Evolutionary conservation across 1,139 yeast genomes (phyloP), one percentile per base, ranked within the genome.

Genomic region (Hansenula anomala): DNA sequence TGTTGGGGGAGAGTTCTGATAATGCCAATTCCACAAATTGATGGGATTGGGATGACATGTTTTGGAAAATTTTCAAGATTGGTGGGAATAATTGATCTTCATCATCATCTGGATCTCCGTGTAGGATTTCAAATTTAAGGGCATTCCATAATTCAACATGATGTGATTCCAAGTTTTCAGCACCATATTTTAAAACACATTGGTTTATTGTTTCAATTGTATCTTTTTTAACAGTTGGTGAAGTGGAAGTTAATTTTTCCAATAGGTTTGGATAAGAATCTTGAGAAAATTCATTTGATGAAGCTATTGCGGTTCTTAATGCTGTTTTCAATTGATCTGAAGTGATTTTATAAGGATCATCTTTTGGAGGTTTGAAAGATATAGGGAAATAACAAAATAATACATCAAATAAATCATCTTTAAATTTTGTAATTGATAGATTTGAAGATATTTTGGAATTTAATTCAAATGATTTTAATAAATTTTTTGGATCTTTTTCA

Each of bases 341-440:
- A 0, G 95, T 78, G 45, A 89, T 86, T 44, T 81, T 79, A 58
- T 89, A 88, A 0, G 96, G 96, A 59, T 90, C 96, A 37, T 54
- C 54, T 42, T 84, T 79, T 1, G 97, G 96, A 2, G 98, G 97
- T 44, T 80, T 82, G 63, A 94, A 94, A 1, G 97, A 85, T 38
- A 94, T 90, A 5, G 99, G 99, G 63, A 90, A 94, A 63, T 94
- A 94, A 60, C 98, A 92, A 58, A 92, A 92, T 30, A 89, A 72
- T 28, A 86, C 79, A 57, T 94, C 98, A 56, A 90, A 92, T 42
- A 92, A 60, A 22, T 86, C 88, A 45, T 80, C 81, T 22, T 67
- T 60, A 39, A 51, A 60, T 3, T 61, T 54, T 0, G 51, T 45
- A 28, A 67, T 66, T 37, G 79, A 69, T 34, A 84, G 69, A 10